A percentile compares a stretch with the other conserved stretches of the same genome.
These are phyloP conservation scores for Vaccinium myrtillus DNA, from an alignment of 148 eudicot genomes.

Conservation along the genomic window DNA sequence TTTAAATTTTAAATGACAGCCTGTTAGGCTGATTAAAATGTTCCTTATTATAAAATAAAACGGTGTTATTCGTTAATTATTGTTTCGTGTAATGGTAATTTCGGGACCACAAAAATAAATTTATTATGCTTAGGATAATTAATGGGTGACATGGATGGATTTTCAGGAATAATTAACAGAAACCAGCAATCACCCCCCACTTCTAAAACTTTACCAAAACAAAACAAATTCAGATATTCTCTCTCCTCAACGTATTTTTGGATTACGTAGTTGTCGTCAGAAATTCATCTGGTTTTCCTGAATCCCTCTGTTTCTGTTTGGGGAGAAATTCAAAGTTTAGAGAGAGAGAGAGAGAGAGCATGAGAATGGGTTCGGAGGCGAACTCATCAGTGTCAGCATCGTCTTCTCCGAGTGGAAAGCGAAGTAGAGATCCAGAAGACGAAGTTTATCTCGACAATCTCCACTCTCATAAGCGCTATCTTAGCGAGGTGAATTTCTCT, in stretches of 20 bases:
- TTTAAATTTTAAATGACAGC: too few relatives aligned
- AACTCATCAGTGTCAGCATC: slow-evolving; percentile 40
- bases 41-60: too few relatives aligned
- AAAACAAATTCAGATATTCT: not conserved
- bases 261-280: not conserved
- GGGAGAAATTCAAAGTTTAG: slow-evolving; percentile 17
- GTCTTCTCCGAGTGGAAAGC: slow-evolving; percentile 60
- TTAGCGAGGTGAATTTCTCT: slow-evolving; percentile 56
- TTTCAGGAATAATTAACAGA: too few relatives aligned
- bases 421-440: slow-evolving; percentile 92
- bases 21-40: too few relatives aligned
- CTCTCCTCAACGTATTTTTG: not conserved
- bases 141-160: too few relatives aligned
- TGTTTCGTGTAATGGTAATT: too few relatives aligned
- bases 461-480: slow-evolving; percentile 90
- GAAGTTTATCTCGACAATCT: slow-evolving; percentile 93
- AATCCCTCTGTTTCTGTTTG: not conserved
- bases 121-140: too few relatives aligned
- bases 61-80: too few relatives aligned
- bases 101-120: too few relatives aligned
- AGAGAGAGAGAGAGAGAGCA: slow-evolving; percentile 1
- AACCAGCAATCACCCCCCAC: too few relatives aligned
- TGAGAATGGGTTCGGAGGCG: slow-evolving; percentile 56
- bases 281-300: not conserved
- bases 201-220: too few relatives aligned